These are phyloP conservation scores for Wakefieldia striispora DNA, from an alignment of 768 basidiomycete genomes.

Conservation along the genomic window DNA sequence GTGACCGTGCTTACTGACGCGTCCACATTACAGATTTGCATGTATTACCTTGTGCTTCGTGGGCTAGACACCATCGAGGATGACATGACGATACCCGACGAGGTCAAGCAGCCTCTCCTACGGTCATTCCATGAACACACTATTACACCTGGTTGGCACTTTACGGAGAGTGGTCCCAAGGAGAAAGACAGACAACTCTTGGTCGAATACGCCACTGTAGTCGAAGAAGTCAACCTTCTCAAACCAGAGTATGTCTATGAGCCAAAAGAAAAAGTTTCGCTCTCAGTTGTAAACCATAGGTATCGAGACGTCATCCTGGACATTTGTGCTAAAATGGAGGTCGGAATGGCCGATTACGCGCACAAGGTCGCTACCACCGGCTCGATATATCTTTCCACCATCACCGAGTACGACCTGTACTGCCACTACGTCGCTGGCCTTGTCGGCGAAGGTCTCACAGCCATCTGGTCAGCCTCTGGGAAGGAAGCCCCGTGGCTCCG, in stretches of 20 bases:
- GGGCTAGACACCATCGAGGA: conserved; percentile 98
- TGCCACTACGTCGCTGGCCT: conserved; percentile 99
- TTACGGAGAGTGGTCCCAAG: conserved; percentile 72
- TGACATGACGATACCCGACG: conserved; percentile 92
- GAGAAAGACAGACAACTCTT: conserved; percentile 89
- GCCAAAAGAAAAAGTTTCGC: background rate
- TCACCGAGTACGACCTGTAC: conserved; percentile 92
- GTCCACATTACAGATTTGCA: conserved; percentile 63
- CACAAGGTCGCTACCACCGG: conserved; percentile 75
- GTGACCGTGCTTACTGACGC: background rate
- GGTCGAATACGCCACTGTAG: conserved; percentile 76
- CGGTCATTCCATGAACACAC: conserved; percentile 80
- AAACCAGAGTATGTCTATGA: conserved; percentile 48
- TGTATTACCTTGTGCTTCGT: conserved; percentile 93
- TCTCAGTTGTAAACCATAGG: conserved; percentile 32
- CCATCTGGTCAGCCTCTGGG: conserved; percentile 80
- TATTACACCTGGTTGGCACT: conserved; percentile 83
- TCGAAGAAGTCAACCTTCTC: conserved; percentile 76
- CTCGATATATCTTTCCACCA: conserved; percentile 65
- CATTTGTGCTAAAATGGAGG: conserved; percentile 84
- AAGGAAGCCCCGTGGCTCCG: conserved; percentile 77
- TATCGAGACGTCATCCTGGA: conserved; percentile 80
- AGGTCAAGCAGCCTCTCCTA: conserved; percentile 81
- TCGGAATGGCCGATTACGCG: conserved; percentile 94
- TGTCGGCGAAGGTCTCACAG: conserved; percentile 92